Conservation (phyloP, 805 yeast genomes). For the Wickerhamiella parazyma region DNA sequence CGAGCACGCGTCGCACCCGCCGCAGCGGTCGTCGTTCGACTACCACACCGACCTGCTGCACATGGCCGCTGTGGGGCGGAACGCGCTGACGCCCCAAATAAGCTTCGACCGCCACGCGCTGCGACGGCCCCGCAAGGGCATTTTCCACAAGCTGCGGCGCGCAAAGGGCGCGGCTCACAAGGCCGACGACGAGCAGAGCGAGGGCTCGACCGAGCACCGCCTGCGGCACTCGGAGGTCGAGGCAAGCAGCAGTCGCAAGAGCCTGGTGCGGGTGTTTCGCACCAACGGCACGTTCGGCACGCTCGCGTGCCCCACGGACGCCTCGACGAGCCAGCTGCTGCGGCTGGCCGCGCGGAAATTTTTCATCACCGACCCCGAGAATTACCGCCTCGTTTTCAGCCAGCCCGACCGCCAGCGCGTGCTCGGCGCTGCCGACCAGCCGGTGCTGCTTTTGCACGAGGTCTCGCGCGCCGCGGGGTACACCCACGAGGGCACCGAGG, state of each 20-base stretch:
- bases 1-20: too few relatives aligned
- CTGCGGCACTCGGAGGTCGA: slow-evolving; percentile 7
- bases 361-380: slow-evolving; percentile 15
- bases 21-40: background rate
- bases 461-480: slow-evolving; percentile 16
- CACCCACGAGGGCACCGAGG: slow-evolving; percentile 14
- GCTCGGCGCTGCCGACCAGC: slow-evolving; percentile 10
- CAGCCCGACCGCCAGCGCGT: slow-evolving; percentile 14
- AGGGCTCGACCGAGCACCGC: slow-evolving; percentile 3
- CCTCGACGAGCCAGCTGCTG: slow-evolving; percentile 62
- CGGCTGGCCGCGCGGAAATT: slow-evolving; percentile 64
- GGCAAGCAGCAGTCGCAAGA: slow-evolving; percentile 24
- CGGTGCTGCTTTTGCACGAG: slow-evolving; percentile 12
- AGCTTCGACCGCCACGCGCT: background rate
- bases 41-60: background rate
- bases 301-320: slow-evolving; percentile 62
- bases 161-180: background rate
- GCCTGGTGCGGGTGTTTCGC: slow-evolving; percentile 54
- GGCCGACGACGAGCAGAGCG: background rate
- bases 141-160: slow-evolving; percentile 1
- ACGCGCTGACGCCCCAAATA: slow-evolving; percentile 1
- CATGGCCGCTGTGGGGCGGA: background rate
- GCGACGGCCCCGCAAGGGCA: background rate
- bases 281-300: slow-evolving; percentile 80
- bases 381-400: slow-evolving; percentile 14